phyloP scores from a whole-genome alignment of 1,139 yeast genomes.

The Kodamaea sp. region DNA sequence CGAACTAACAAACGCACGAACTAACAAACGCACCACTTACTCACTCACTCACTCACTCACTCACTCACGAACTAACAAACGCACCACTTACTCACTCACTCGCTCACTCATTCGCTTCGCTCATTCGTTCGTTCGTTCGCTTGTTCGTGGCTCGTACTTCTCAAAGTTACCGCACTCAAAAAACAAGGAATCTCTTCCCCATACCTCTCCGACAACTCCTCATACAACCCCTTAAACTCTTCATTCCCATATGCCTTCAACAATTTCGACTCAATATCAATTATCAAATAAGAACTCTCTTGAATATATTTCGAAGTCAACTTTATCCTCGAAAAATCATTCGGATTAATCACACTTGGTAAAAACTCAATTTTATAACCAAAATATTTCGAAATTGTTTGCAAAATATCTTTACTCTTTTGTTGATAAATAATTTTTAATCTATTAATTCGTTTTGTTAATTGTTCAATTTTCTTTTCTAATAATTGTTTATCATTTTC shows the following conservation, averaged over 20 bases:
- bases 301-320: slow-evolving; percentile 54
- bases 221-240: slow-evolving; percentile 49
- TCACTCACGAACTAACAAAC: too few relatives aligned
- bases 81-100: not conserved
- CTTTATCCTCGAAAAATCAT: slow-evolving; percentile 50
- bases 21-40: too few relatives aligned
- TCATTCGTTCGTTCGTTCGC: too few relatives aligned
- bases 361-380: slow-evolving; percentile 76
- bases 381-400: slow-evolving; percentile 62
- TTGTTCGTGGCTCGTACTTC: slow-evolving; percentile 23
- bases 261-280: slow-evolving; percentile 35
- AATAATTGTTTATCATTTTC: slow-evolving; percentile 51
- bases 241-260: slow-evolving; percentile 41
- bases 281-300: slow-evolving; percentile 31
- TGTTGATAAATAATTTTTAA: slow-evolving; percentile 62
- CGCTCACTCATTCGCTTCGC: slow-evolving; percentile 31
- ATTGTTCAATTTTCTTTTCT: slow-evolving; percentile 48
- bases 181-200: slow-evolving; percentile 77
- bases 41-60: too few relatives aligned
- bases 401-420: slow-evolving; percentile 71
- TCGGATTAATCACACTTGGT: slow-evolving; percentile 55
- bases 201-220: slow-evolving; percentile 62
- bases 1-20: too few relatives aligned
- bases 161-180: slow-evolving; percentile 70
- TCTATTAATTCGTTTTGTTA: slow-evolving; percentile 56